Percentiles rank a stretch among this genome's conserved stretches.
Evolutionary conservation across 108 stramenopile genomes (phyloP).

Genomic region (Skeletonema marinoi): DNA sequence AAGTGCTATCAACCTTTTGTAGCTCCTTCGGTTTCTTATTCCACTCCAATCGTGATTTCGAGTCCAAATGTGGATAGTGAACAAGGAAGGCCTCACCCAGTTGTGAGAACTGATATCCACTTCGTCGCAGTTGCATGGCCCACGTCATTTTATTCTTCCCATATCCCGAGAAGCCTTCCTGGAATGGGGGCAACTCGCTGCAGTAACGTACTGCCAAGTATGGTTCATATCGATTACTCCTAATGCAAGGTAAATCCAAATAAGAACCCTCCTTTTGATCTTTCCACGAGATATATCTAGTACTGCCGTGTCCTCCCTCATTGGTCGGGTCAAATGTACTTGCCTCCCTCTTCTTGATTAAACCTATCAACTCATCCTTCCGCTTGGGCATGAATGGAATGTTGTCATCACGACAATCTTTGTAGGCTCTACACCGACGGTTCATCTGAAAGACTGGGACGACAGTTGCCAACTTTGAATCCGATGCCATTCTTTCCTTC

Average conservation of each 20-base stretch:
- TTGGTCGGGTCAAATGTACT: slow-evolving; percentile 82
- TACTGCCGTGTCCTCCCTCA: slow-evolving; percentile 83
- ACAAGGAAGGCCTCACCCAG: slow-evolving; percentile 71
- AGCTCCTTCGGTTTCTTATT: slow-evolving; percentile 61
- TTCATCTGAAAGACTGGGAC: slow-evolving; percentile 82
- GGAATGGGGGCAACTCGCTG: slow-evolving; percentile 76
- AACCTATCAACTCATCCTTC: slow-evolving; percentile 34
- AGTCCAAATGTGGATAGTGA: slow-evolving; percentile 86
- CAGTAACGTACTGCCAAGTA: slow-evolving; percentile 79
- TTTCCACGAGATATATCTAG: slow-evolving; percentile 63
- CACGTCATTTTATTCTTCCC: slow-evolving; percentile 88
- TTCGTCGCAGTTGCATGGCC: slow-evolving; percentile 76
- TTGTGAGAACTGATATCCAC: slow-evolving; percentile 67
- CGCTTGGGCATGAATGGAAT: slow-evolving; percentile 67
- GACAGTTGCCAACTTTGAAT: slow-evolving; percentile 65
- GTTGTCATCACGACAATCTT: slow-evolving; percentile 69
- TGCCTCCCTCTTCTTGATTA: slow-evolving; percentile 34
- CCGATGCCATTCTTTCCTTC: slow-evolving; percentile 42
- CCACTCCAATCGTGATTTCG: slow-evolving; percentile 63
- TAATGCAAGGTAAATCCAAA: slow-evolving; percentile 66
- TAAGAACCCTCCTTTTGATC: slow-evolving; percentile 46
- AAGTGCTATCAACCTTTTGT: not conserved
- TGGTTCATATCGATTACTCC: slow-evolving; percentile 85
- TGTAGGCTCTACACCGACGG: slow-evolving; percentile 57
- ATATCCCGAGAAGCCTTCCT: slow-evolving; percentile 77